These are phyloP conservation scores for Pythium oligandrum DNA, from an alignment of 352 stramenopile genomes.

Conservation along the genomic window DNA sequence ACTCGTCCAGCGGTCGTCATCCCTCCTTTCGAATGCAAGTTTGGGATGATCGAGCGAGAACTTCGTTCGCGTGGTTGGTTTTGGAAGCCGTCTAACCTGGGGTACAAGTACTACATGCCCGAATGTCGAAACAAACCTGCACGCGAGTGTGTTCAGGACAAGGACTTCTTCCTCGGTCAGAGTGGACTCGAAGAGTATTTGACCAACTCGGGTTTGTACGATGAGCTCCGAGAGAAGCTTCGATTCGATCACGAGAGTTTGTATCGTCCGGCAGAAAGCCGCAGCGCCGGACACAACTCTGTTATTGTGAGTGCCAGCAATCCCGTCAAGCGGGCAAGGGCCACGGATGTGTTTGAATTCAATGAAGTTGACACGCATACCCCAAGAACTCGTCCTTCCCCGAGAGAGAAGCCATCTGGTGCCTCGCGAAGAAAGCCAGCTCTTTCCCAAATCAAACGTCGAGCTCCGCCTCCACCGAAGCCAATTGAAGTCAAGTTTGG, in stretches of 20 bases:
- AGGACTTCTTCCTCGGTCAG: constrained; percentile 50
- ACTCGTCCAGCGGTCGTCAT: constrained; percentile 11
- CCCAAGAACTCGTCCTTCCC: no score
- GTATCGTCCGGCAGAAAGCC: background rate
- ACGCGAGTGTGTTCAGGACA: constrained; percentile 15
- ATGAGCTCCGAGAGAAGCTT: constrained; percentile 37
- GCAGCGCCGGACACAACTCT: background rate
- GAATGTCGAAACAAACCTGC: constrained; percentile 29
- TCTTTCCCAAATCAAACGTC: constrained; percentile 15
- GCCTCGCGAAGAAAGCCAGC: constrained; percentile 8
- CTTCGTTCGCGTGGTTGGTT: constrained; percentile 56
- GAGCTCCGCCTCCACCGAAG: background rate
- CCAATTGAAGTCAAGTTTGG: constrained; percentile 51
- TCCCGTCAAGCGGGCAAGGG: no score
- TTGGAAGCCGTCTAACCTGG: constrained; percentile 35
- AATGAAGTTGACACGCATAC: background rate
- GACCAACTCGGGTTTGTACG: constrained; percentile 26
- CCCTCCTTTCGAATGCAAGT: constrained; percentile 53
- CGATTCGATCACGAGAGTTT: constrained; percentile 28
- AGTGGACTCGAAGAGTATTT: constrained; percentile 18
- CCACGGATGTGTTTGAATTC: constrained; percentile 9
- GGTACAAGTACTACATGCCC: constrained; percentile 58
- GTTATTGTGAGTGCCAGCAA: background rate
- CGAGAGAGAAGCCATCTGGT: no score
- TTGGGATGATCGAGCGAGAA: constrained; percentile 57